Conservation (phyloP, 2,329 filamentous ascomycete genomes). For the Talaromyces sp. region DNA sequence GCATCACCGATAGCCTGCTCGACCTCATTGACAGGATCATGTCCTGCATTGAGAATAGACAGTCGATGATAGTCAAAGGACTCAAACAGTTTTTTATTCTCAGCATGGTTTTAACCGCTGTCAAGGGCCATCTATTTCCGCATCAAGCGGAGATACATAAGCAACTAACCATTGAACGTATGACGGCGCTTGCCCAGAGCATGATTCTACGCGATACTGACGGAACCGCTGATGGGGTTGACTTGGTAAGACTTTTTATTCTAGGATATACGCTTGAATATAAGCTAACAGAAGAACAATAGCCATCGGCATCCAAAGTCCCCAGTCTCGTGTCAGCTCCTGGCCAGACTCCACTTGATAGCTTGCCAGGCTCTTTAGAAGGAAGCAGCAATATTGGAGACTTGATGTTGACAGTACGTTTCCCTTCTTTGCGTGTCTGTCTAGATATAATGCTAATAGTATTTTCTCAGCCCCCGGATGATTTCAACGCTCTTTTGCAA, state of each 20-base stretch:
- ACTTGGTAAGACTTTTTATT: constrained; percentile 4
- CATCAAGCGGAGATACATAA: constrained; percentile 27
- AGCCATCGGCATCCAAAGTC: constrained; percentile 3
- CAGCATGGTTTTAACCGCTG: constrained; percentile 29
- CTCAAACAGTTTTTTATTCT: constrained; percentile 36
- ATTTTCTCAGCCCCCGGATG: constrained; percentile 8
- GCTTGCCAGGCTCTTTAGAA: constrained; percentile 3
- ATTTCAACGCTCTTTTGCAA: constrained; percentile 11
- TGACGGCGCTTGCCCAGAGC: constrained; percentile 29
- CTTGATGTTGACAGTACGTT: constrained; percentile 9
- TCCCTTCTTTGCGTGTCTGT: neutral
- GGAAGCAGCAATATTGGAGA: constrained; percentile 8
- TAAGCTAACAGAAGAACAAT: neutral
- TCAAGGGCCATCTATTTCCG: constrained; percentile 30
- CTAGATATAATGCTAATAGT: constrained; percentile 1
- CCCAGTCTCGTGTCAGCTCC: neutral
- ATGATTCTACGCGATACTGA: constrained; percentile 27
- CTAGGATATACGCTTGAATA: neutral
- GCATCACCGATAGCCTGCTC: constrained; percentile 27
- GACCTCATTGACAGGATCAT: constrained; percentile 27
- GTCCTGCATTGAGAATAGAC: constrained; percentile 23
- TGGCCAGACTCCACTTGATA: constrained; percentile 5
- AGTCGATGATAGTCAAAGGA: constrained; percentile 29
- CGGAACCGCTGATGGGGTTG: neutral
- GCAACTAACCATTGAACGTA: constrained; percentile 30